Conservation (phyloP, 495 filamentous ascomycete genomes). For the Niebla homalea region DNA sequence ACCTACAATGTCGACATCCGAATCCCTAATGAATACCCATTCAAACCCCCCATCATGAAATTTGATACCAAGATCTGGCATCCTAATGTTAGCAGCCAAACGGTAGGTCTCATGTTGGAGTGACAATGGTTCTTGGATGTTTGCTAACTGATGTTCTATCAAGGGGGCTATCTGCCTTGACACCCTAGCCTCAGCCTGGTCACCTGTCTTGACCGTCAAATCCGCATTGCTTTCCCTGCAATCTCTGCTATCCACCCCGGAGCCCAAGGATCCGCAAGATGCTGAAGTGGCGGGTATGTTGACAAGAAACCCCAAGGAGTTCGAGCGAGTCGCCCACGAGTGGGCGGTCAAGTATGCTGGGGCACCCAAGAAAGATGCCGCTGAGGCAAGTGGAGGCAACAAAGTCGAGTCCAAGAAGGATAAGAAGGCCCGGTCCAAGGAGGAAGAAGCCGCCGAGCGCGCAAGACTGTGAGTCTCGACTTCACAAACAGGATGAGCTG, state of each 20-base stretch:
- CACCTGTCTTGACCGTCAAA: constrained; percentile 90
- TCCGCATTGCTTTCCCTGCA: constrained; percentile 86
- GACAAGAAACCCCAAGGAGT: constrained; percentile 60
- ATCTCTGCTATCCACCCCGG: constrained; percentile 81
- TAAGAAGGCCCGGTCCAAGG: constrained; percentile 33
- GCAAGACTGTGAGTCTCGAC: constrained; percentile 28
- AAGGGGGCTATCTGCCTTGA: constrained; percentile 97
- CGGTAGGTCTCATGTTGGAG: constrained; percentile 39
- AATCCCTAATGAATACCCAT: constrained; percentile 84
- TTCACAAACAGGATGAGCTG: constrained; percentile 9
- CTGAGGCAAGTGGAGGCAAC: constrained; percentile 36
- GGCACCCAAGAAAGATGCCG: constrained; percentile 47
- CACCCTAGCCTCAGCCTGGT: constrained; percentile 81
- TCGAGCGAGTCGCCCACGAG: constrained; percentile 70
- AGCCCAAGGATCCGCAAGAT: constrained; percentile 95
- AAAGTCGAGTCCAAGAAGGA: constrained; percentile 36
- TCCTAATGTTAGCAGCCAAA: constrained; percentile 91
- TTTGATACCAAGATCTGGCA: constrained; percentile 97
- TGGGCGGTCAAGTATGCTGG: constrained; percentile 80
- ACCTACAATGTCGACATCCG: constrained; percentile 70
- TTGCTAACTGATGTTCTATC: constrained; percentile 9
- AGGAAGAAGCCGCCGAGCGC: constrained; percentile 29
- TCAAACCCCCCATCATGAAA: constrained; percentile 82
- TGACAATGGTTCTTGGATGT: background rate
- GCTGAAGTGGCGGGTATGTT: constrained; percentile 92